These are phyloP conservation scores for Vanrija humicola DNA, from an alignment of 1,284 basidiomycete genomes.

Conservation along the genomic window DNA sequence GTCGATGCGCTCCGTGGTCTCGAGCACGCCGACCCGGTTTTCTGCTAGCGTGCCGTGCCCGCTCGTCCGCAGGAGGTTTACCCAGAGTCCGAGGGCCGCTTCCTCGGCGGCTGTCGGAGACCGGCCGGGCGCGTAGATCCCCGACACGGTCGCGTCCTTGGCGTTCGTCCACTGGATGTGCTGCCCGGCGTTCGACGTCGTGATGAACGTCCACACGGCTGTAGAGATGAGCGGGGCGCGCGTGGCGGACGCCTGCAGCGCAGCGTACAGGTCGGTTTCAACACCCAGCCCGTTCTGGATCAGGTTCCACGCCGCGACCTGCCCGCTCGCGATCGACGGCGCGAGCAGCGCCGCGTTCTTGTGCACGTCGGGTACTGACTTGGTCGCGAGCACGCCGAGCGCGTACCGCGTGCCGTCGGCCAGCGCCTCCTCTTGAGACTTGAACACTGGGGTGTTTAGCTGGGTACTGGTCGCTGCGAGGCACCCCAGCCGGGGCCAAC, in stretches of 20 bases:
- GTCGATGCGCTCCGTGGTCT: constrained; percentile 23
- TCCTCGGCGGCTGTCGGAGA: constrained; percentile 12
- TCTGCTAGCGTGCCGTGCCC: constrained; percentile 11
- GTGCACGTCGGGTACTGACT: constrained; percentile 64
- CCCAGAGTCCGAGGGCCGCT: constrained; percentile 15
- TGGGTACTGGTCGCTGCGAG: no score
- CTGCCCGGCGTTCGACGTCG: constrained; percentile 26
- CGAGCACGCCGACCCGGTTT: constrained; percentile 25
- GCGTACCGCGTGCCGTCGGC: constrained; percentile 56
- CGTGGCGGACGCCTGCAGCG: constrained; percentile 43
- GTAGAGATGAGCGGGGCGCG: constrained; percentile 33
- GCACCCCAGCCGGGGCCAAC: not conserved
- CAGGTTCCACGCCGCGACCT: constrained; percentile 59
- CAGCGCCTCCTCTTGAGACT: constrained; percentile 57
- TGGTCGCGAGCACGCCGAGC: constrained; percentile 65
- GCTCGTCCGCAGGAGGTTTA: constrained; percentile 10
- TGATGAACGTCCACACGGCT: constrained; percentile 30
- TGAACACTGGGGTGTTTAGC: constrained; percentile 52
- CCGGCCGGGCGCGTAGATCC: constrained; percentile 31
- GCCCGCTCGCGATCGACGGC: constrained; percentile 58
- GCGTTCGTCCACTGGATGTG: constrained; percentile 21
- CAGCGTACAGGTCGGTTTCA: constrained; percentile 56
- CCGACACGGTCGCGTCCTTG: constrained; percentile 20
- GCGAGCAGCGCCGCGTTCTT: constrained; percentile 59
- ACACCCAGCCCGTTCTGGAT: constrained; percentile 68